phyloP scores from a whole-genome alignment of 768 basidiomycete species.

The Dacryopinax spathularia region DNA sequence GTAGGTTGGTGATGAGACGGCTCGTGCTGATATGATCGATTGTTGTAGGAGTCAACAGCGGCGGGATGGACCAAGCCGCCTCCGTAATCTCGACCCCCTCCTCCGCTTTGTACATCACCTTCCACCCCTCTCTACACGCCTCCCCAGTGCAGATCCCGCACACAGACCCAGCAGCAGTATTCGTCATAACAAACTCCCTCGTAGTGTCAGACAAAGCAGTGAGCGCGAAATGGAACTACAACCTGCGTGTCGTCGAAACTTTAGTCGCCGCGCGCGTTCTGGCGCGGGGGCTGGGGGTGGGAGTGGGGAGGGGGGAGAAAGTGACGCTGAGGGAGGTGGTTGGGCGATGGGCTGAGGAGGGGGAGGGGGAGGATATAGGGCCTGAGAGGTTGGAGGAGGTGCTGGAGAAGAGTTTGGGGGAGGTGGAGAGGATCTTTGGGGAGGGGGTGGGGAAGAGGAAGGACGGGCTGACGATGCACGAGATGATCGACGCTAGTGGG shows the following conservation, averaged over 20 bases:
- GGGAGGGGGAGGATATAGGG: slow-evolving; percentile 27
- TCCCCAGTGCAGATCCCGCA: slow-evolving; percentile 49
- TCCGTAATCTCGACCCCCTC: slow-evolving; percentile 61
- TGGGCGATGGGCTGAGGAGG: slow-evolving; percentile 39
- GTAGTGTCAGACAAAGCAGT: slow-evolving; percentile 68
- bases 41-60: slow-evolving; percentile 18
- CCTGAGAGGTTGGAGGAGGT: slow-evolving; percentile 27
- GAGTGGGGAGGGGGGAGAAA: slow-evolving; percentile 33
- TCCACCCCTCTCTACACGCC: slow-evolving; percentile 59
- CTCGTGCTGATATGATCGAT: background rate
- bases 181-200: slow-evolving; percentile 73
- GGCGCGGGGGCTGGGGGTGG: slow-evolving; percentile 41
- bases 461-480: slow-evolving; percentile 54
- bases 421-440: slow-evolving; percentile 33
- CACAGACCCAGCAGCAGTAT: slow-evolving; percentile 32
- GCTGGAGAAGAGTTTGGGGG: slow-evolving; percentile 33
- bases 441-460: slow-evolving; percentile 30
- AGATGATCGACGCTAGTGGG: slow-evolving; percentile 56
- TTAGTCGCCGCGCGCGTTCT: slow-evolving; percentile 66
- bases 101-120: slow-evolving; percentile 65
- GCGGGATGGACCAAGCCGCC: slow-evolving; percentile 81
- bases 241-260: slow-evolving; percentile 84
- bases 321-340: slow-evolving; percentile 56
- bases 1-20: too few species aligned
- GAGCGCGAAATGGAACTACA: slow-evolving; percentile 65